Base-by-base conservation (phyloP, 2,329 filamentous ascomycete genomes). In the Endothia cerciana region DNA sequence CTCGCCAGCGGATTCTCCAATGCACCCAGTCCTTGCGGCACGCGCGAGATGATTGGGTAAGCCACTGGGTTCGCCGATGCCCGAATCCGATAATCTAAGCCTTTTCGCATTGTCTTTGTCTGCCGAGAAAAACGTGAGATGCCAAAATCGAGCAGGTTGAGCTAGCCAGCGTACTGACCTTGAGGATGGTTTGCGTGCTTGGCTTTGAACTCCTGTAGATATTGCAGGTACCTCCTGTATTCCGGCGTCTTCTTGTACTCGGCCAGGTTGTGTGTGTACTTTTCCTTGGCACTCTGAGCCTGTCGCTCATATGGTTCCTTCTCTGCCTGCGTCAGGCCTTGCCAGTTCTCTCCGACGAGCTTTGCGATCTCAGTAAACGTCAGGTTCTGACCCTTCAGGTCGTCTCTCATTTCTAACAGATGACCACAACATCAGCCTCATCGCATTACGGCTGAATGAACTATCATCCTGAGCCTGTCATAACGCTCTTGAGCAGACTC, bases 291-390 rank as follows among this genome's bases (percentile, higher is more conserved):
- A 19, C 83, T 77, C 66, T 89, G 88, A 30, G 91, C 91, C 73
- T 91, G 87, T 47, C 84, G 85, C 75, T 94, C 91, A 71, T 86
- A 94, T 0, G 84, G 82, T 73, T 93, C 91, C 72, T 91, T 91
- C 70, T 91, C 88, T 0, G 81, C 77, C 0, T 87, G 82, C 1
- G 86, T 81, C 10, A 94, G 78, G 62, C 87, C 89, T 74, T 94
- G 91, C 91, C 91, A 94, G 73, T 91, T 87, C 73, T 94, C 91
- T 7, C 91, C 91, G 1, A 94, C 91, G 1, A 93, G 80, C 73
- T 94, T 94, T 13, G 91, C 91, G 69, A 94, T 93, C 72, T 94
- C 91, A 1, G 91, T 93, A 72, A 95, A 95, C 0, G 89, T 91
- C 4, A 94, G 78, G 58, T 90, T 91, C 66, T 91, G 88, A 3